Evolutionary conservation across 176 grass and related monocot genomes (phyloP).

Genomic region (Ampelocalamus luodianensis): DNA sequence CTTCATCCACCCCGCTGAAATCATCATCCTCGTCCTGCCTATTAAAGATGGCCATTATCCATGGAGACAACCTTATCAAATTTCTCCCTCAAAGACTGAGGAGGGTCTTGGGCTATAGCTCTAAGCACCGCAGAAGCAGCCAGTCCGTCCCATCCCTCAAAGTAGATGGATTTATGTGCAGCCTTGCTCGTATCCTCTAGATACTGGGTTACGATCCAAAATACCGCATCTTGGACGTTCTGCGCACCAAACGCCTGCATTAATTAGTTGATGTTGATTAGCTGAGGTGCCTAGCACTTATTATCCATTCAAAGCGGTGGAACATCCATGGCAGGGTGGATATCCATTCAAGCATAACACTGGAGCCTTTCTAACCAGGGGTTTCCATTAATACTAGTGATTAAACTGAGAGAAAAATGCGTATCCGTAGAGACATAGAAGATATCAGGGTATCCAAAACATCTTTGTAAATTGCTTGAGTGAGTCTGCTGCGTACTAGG

Average conservation of each 20-base stretch:
- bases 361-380: too few relatives aligned
- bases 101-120: neutral
- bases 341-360: too few relatives aligned
- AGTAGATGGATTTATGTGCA: neutral
- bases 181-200: neutral
- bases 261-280: neutral
- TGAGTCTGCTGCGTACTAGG: too few relatives aligned
- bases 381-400: too few relatives aligned
- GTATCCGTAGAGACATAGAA: too few relatives aligned
- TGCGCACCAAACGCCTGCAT: rapidly evolving
- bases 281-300: neutral
- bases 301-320: neutral
- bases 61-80: neutral
- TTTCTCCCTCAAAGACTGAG: rapidly evolving
- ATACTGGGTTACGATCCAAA: rapidly evolving
- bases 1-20: neutral
- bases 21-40: neutral
- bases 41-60: neutral
- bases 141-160: neutral
- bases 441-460: too few relatives aligned
- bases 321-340: too few relatives aligned
- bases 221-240: rapidly evolving
- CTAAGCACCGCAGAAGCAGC: neutral
- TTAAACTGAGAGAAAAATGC: too few relatives aligned
- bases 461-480: too few relatives aligned